phyloP scores from a whole-genome alignment of 208 protist genomes.

The Acanthamoeba royreba region DNA sequence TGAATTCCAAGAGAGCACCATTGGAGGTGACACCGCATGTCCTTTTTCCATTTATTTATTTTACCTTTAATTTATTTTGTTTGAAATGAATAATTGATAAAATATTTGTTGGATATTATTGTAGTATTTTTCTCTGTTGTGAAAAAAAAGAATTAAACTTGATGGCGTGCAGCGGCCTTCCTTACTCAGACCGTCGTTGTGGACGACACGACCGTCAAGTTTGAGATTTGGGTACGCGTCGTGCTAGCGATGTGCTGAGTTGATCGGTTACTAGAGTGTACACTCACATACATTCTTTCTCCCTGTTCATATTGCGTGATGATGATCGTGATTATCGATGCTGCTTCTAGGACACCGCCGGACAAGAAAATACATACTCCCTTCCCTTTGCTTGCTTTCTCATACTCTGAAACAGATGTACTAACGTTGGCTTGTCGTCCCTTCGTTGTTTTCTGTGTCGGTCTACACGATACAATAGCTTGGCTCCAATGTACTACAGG shows the following conservation, averaged over 20 bases:
- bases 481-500: conserved; percentile 92
- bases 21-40: conserved; percentile 75
- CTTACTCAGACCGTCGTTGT: conserved; percentile 88
- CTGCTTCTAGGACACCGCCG: neutral
- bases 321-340: neutral
- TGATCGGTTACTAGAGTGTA: neutral
- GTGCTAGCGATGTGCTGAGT: too few relatives aligned
- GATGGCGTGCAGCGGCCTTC: conserved; percentile 82
- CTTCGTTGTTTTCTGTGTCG: conserved; percentile 8
- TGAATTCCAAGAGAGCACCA: conserved; percentile 91
- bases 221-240: conserved; percentile 90
- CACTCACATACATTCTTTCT: neutral
- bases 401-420: neutral
- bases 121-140: too few relatives aligned
- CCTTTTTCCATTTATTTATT: neutral
- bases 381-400: neutral
- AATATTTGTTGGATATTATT: too few relatives aligned
- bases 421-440: conserved; percentile 58
- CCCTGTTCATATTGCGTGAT: neutral
- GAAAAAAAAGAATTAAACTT: too few relatives aligned
- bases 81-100: too few relatives aligned
- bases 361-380: neutral
- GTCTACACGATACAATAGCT: neutral
- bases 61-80: too few relatives aligned
- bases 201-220: conserved; percentile 86